A percentile compares a stretch with the other conserved stretches of the same genome.
Evolutionary conservation across 2,329 filamentous ascomycete genomes (phyloP).

Genomic region (Aureobasidium sp.): DNA sequence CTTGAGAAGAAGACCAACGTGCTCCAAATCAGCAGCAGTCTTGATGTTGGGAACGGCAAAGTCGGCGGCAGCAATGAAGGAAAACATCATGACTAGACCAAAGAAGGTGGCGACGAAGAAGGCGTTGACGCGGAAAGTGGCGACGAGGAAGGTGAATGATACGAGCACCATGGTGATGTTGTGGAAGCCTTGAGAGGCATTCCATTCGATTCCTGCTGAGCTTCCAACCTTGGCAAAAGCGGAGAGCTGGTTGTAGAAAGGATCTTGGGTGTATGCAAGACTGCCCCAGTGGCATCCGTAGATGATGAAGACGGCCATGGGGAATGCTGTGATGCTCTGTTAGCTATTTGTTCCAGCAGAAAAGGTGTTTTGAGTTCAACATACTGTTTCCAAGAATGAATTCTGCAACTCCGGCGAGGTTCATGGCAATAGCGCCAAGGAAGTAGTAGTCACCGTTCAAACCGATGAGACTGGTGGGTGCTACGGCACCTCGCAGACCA

Average conservation of each 20-base stretch:
- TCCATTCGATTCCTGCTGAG: slow-evolving; percentile 18
- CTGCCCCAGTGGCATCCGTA: slow-evolving; percentile 25
- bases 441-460: slow-evolving; percentile 26
- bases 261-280: slow-evolving; percentile 24
- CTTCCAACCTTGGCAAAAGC: slow-evolving; percentile 18
- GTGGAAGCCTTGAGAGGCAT: slow-evolving; percentile 24
- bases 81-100: slow-evolving; percentile 23
- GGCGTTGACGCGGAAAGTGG: slow-evolving; percentile 22
- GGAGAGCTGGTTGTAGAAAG: slow-evolving; percentile 19
- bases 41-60: slow-evolving; percentile 19
- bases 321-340: slow-evolving; percentile 20
- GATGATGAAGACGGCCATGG: slow-evolving; percentile 25
- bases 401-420: slow-evolving; percentile 24
- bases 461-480: slow-evolving; percentile 20
- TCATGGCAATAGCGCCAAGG: slow-evolving; percentile 24
- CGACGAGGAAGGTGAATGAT: slow-evolving; percentile 24
- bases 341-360: neutral
- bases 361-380: neutral
- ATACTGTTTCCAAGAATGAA: slow-evolving; percentile 26
- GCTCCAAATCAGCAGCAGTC: slow-evolving; percentile 19
- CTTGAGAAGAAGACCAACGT: slow-evolving; percentile 21
- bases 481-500: slow-evolving; percentile 20
- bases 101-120: slow-evolving; percentile 24
- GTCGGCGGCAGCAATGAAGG: slow-evolving; percentile 26
- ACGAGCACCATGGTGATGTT: slow-evolving; percentile 25